Evolutionary conservation across 2,329 filamentous ascomycete species (phyloP).

Genomic region (Talaromyces sp.): DNA sequence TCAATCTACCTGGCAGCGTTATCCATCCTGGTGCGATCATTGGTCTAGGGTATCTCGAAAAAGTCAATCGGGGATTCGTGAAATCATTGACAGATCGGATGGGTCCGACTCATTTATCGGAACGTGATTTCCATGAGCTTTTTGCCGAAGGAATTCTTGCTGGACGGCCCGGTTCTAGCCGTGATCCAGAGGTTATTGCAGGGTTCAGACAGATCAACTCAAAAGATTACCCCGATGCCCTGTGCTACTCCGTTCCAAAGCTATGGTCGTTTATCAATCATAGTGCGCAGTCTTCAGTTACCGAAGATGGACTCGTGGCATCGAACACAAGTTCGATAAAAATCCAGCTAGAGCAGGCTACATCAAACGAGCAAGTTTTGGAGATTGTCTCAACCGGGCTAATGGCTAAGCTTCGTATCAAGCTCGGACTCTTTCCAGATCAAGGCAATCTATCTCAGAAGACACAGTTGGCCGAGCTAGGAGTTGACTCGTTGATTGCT

Average conservation of each 20-base stretch:
- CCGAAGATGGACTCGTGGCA: neutral
- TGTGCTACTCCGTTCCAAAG: slow-evolving; percentile 9
- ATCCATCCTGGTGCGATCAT: slow-evolving; percentile 26
- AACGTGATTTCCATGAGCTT: slow-evolving; percentile 48
- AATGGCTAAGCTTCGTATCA: neutral
- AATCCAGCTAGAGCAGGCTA: neutral
- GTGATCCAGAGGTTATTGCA: slow-evolving; percentile 7
- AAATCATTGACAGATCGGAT: neutral
- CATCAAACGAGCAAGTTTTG: neutral
- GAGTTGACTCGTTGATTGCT: slow-evolving; percentile 16
- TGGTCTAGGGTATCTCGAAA: slow-evolving; percentile 21
- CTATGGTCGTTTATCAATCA: neutral
- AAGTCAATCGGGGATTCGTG: slow-evolving; percentile 9
- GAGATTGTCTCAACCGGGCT: neutral
- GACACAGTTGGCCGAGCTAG: slow-evolving; percentile 7
- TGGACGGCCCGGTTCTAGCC: slow-evolving; percentile 26
- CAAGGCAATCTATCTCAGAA: neutral
- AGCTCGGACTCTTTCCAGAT: neutral
- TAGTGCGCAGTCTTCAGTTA: neutral
- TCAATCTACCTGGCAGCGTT: slow-evolving; percentile 11
- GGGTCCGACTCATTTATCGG: slow-evolving; percentile 26
- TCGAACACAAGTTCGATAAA: neutral
- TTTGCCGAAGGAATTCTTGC: slow-evolving; percentile 48
- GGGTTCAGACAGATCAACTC: neutral
- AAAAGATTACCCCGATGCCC: slow-evolving; percentile 6